Evolutionary conservation across 2,329 filamentous ascomycete species (phyloP).

Genomic region (Nemania sp.): DNA sequence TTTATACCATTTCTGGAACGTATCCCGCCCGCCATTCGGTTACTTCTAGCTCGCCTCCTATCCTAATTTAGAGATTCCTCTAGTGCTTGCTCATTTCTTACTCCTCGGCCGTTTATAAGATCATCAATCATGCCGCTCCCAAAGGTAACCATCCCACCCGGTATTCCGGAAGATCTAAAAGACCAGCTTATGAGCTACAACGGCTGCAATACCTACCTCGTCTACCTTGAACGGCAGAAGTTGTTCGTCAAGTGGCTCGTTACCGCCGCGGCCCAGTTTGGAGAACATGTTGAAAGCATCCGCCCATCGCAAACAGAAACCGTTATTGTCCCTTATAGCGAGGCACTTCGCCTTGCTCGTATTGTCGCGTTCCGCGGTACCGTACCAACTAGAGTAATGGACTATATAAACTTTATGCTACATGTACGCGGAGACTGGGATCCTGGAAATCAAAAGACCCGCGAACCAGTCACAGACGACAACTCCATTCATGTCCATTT

Average conservation of each 20-base stretch:
- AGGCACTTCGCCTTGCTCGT: background rate
- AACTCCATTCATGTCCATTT: background rate
- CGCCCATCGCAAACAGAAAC: no score
- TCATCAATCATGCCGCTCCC: background rate
- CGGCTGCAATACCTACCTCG: constrained; percentile 10
- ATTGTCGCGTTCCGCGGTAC: background rate
- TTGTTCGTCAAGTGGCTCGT: constrained; percentile 29
- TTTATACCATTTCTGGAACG: background rate
- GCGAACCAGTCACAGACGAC: background rate
- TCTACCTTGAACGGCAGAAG: constrained; percentile 9
- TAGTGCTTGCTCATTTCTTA: background rate
- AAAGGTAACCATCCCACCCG: no score
- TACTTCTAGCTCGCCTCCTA: background rate
- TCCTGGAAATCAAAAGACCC: background rate
- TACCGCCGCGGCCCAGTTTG: background rate
- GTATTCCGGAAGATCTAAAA: no score
- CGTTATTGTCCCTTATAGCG: background rate
- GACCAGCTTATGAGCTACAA: background rate
- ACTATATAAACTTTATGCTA: constrained; percentile 17
- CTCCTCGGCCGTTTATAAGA: background rate
- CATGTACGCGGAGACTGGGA: constrained; percentile 12
- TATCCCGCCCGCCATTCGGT: background rate
- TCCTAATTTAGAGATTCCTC: background rate
- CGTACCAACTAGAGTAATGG: background rate
- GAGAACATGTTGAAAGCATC: background rate